Base-by-base conservation (phyloP, 2,329 filamentous ascomycete genomes). In the Diaporthe humulicola region DNA sequence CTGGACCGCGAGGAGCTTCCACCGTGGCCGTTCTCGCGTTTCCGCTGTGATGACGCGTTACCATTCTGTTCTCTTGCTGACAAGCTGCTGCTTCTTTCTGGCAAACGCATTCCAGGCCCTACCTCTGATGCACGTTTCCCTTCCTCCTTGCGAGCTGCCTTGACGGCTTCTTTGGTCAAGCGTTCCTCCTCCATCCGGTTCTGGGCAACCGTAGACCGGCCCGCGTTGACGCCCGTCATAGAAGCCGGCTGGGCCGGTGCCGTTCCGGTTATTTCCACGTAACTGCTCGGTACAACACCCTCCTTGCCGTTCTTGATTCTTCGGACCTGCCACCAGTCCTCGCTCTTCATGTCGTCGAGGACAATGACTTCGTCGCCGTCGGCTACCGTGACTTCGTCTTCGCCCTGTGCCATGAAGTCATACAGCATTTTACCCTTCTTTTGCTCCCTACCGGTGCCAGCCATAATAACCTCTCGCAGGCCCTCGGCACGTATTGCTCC, bases 271-370 rank as follows among this genome's bases (percentile, higher is more conserved):
- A 98, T 87, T 83, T 99, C 96, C 79, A 99, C 93, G 81, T 98
- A 99, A 84, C 95, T 98, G 87, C 95, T 97, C 19, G 97, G 97
- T 12, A 99, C 96, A 36, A 99, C 97, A 52, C 97, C 97, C 85
- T 98, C 95, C 81, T 95, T 97, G 79, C 95, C 95, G 82, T 95
- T 98, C 86, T 95, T 97, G 77, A 98, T 81, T 48, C 96, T 91
- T 75, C 94, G 91, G 48, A 99, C 95, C 87, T 97, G 95, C 96
- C 97, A 98, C 97, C 97, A 99, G 82, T 99, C 97, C 75, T 98
- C 95, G 77, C 96, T 98, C 85, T 96, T 97, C 45, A 88, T 91
- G 81, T 98, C 95, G 81, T 99, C 96, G 73, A 98, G 83, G 71
- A 99, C 88, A 57, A 98, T 87, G 54, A 99, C 96, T 81, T 99